Percentiles rank a stretch among this genome's conserved stretches.
Conservation (phyloP, 2,329 filamentous ascomycete genomes). For the Diaporthe ilicicola region DNA sequence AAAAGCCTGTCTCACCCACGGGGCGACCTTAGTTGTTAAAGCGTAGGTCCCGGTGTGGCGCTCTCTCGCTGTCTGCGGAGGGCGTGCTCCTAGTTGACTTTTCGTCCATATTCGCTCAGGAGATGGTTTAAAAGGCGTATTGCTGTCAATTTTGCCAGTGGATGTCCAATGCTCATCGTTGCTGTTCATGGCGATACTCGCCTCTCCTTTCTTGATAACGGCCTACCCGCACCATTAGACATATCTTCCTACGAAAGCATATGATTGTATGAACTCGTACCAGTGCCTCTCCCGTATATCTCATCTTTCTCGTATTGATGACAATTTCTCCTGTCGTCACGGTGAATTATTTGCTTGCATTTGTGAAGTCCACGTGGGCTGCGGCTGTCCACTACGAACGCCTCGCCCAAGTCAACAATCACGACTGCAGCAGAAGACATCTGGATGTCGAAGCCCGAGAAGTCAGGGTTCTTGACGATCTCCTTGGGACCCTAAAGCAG, state of each 20-base stretch:
- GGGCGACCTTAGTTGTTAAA: background rate
- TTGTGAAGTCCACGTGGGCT: too few species aligned
- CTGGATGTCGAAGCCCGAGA: too few species aligned
- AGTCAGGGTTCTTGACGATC: too few species aligned
- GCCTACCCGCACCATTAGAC: background rate
- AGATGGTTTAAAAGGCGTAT: background rate
- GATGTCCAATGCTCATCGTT: background rate
- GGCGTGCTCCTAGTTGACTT: background rate
- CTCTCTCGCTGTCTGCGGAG: background rate
- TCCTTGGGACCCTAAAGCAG: too few species aligned
- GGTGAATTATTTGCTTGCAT: too few species aligned
- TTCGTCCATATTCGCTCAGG: background rate
- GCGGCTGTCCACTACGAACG: too few species aligned
- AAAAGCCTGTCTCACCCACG: background rate
- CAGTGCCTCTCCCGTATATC: background rate
- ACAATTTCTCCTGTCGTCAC: background rate
- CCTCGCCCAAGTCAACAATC: too few species aligned
- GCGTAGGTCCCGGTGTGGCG: slow-evolving; percentile 10
- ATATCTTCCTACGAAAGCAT: too few species aligned
- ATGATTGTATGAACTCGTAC: too few species aligned
- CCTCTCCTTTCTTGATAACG: background rate
- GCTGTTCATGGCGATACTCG: background rate
- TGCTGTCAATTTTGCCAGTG: background rate
- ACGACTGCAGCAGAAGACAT: too few species aligned
- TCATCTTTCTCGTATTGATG: background rate